These are phyloP conservation scores for Microsporum audouinii DNA, from an alignment of 2,329 filamentous ascomycete species.

Conservation along the genomic window DNA sequence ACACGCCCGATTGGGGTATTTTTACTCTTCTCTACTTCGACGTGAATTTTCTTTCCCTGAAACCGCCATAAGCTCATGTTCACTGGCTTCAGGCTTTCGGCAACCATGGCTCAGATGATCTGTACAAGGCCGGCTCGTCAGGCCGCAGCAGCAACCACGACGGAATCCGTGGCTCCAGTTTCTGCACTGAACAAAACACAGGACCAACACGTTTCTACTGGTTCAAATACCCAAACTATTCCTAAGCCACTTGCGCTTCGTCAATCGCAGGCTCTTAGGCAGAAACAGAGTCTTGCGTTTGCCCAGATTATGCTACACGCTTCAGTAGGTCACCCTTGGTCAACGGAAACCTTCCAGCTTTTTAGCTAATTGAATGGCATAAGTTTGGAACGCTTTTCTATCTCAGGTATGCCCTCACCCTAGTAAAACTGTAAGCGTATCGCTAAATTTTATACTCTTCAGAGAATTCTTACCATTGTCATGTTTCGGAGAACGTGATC, in stretches of 20 bases:
- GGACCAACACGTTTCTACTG: background rate
- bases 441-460: background rate
- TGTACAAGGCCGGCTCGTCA: background rate
- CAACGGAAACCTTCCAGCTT: slow-evolving; percentile 5
- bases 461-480: slow-evolving; percentile 27
- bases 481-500: slow-evolving; percentile 27
- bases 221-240: background rate
- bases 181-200: background rate
- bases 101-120: background rate
- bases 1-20: slow-evolving; percentile 4
- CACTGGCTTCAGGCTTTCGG: background rate
- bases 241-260: background rate
- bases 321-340: slow-evolving; percentile 26
- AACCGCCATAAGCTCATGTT: background rate
- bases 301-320: slow-evolving; percentile 40
- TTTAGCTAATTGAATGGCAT: slow-evolving; percentile 5
- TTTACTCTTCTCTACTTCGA: background rate
- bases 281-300: slow-evolving; percentile 37
- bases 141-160: background rate
- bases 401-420: slow-evolving; percentile 19
- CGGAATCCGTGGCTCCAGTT: background rate
- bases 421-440: background rate
- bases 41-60: background rate
- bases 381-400: slow-evolving; percentile 29
- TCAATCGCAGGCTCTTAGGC: slow-evolving; percentile 19